Conservation (phyloP, 164 flowering plant species). For the Hamamelis virginiana region DNA sequence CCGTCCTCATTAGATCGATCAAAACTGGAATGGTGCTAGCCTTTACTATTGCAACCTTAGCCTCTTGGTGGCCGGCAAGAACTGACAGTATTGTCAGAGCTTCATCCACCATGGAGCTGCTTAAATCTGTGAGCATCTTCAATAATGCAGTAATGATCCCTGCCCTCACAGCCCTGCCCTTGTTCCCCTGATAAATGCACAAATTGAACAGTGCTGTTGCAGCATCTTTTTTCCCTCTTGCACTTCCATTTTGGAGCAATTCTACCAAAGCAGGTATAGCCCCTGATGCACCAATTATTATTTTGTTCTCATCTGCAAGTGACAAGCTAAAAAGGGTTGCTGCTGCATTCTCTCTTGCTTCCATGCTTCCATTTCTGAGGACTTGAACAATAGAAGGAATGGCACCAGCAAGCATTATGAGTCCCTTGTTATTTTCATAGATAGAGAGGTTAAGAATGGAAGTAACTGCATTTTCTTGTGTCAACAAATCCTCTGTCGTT, state of each 20-base stretch:
- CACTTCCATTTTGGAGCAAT: conserved; percentile 70
- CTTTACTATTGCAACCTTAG: conserved; percentile 68
- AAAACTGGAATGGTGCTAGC: conserved; percentile 72
- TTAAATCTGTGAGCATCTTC: conserved; percentile 70
- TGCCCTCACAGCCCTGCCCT: conserved; percentile 90
- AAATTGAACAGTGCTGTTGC: conserved; percentile 90
- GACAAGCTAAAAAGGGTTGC: conserved; percentile 93
- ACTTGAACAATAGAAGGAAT: conserved; percentile 81
- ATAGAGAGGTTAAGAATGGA: conserved; percentile 91
- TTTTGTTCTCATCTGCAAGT: conserved; percentile 82
- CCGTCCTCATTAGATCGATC: conserved; percentile 69
- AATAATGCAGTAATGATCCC: conserved; percentile 68
- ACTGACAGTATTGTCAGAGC: conserved; percentile 83
- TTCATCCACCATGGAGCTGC: conserved; percentile 74
- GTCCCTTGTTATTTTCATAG: conserved; percentile 76
- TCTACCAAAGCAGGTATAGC: conserved; percentile 88
- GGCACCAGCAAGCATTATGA: conserved; percentile 83
- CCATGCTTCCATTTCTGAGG: conserved; percentile 76
- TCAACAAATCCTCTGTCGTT: conserved; percentile 50
- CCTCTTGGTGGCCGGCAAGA: conserved; percentile 78
- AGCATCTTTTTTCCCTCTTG: conserved; percentile 92
- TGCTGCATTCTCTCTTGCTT: conserved; percentile 89
- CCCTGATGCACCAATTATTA: conserved; percentile 84
- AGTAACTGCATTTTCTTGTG: conserved; percentile 89
- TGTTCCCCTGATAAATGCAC: conserved; percentile 87